Conservation (phyloP, 108 stramenopile genomes). For the Fragilaria crotonensis region DNA sequence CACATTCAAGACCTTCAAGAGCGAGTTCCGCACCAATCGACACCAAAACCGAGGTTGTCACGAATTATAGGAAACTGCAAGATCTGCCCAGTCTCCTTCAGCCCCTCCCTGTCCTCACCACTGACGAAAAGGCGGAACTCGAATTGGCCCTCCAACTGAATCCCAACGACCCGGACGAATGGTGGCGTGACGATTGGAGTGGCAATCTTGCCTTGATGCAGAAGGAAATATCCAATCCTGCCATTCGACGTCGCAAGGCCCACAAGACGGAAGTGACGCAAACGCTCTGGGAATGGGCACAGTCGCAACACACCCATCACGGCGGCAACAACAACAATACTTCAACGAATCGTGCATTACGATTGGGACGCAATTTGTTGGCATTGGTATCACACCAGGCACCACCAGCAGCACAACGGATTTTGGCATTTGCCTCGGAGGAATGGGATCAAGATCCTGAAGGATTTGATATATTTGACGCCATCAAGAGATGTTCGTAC, state of each 20-base stretch:
- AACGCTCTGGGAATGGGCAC: slow-evolving; percentile 43
- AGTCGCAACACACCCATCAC: slow-evolving; percentile 22
- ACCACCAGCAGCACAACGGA: slow-evolving; percentile 51
- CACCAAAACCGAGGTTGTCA: neutral
- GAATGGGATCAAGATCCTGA: slow-evolving; percentile 2
- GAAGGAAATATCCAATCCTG: slow-evolving; percentile 59
- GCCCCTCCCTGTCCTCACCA: neutral
- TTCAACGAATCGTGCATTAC: too few species aligned
- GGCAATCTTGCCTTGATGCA: slow-evolving; percentile 60
- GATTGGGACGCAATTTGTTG: slow-evolving; percentile 24
- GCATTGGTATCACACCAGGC: slow-evolving; percentile 58
- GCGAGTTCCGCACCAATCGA: too few species aligned
- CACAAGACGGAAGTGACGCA: slow-evolving; percentile 18
- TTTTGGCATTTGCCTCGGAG: slow-evolving; percentile 34
- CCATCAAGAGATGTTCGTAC: slow-evolving; percentile 49
- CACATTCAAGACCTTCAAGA: too few species aligned
- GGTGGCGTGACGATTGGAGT: slow-evolving; percentile 74
- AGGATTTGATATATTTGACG: slow-evolving; percentile 16
- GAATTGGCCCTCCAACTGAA: slow-evolving; percentile 23
- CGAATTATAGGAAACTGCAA: neutral
- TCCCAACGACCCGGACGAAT: slow-evolving; percentile 19
- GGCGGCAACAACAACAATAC: too few species aligned
- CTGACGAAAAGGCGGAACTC: slow-evolving; percentile 18
- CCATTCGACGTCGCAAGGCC: slow-evolving; percentile 19
- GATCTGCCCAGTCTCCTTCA: neutral